Evolutionary conservation across 345 rosid genomes (phyloP).

Genomic region (Geranium rotundifolium): DNA sequence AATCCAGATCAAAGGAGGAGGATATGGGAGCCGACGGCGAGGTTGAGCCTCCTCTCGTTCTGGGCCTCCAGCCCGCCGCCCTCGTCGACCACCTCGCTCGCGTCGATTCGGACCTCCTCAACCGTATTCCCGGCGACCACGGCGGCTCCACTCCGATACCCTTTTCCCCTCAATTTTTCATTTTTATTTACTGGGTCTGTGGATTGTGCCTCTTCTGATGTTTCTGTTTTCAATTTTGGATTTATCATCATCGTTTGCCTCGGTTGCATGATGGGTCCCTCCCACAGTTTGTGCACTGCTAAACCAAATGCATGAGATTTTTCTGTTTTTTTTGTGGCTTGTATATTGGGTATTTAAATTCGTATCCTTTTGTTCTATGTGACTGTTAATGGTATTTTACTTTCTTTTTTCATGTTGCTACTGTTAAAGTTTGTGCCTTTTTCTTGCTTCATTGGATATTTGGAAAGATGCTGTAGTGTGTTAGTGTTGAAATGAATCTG

Average conservation of each 20-base stretch:
- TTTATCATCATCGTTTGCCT: no score
- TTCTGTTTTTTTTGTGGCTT: not conserved
- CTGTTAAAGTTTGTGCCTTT: no score
- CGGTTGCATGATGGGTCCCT: no score
- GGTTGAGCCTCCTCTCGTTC: constrained; percentile 36
- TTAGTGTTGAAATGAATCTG: not conserved
- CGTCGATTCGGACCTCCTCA: constrained; percentile 65
- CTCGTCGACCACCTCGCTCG: constrained; percentile 77
- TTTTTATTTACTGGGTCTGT: not conserved
- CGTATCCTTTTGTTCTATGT: not conserved
- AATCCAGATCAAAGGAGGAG: not conserved
- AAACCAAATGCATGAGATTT: not conserved
- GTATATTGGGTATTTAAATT: not conserved
- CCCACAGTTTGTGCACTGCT: no score
- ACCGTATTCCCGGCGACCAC: constrained; percentile 71
- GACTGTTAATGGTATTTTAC: no score
- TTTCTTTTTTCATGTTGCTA: no score
- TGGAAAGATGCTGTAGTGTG: not conserved
- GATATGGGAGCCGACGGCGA: constrained; percentile 44
- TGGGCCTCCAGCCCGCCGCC: constrained; percentile 91
- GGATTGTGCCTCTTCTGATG: not conserved
- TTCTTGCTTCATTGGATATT: no score
- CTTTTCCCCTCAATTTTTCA: not conserved
- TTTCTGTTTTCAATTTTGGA: not conserved
- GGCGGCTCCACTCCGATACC: constrained; percentile 83